phyloP scores from a whole-genome alignment of 495 filamentous ascomycete genomes.

The Gamarada debralockiae region DNA sequence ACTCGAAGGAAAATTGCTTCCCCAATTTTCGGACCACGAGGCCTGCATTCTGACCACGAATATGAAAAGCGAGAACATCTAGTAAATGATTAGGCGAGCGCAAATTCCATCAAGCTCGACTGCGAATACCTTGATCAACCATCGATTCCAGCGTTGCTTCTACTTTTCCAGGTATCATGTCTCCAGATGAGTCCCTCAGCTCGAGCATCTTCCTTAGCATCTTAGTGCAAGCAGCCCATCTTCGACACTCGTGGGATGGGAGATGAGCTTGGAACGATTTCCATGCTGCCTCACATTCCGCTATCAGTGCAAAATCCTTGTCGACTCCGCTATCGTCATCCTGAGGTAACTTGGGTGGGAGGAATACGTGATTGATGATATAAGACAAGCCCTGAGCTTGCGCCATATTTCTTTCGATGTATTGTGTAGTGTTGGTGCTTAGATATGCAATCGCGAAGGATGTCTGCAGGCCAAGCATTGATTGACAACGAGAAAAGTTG shows the following conservation, averaged over 20 bases:
- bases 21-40: constrained; percentile 39
- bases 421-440: no score
- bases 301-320: constrained; percentile 21
- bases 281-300: constrained; percentile 23
- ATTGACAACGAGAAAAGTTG: no score
- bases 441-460: no score
- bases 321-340: constrained; percentile 31
- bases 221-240: constrained; percentile 3
- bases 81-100: not conserved
- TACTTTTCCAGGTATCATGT: constrained; percentile 6
- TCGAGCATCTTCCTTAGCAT: constrained; percentile 24
- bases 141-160: constrained; percentile 4
- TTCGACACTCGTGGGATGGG: not conserved
- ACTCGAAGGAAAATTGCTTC: constrained; percentile 41
- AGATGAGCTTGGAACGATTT: constrained; percentile 22
- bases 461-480: no score
- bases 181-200: constrained; percentile 6
- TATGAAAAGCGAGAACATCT: constrained; percentile 32
- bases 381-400: constrained; percentile 22
- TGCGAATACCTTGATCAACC: not conserved
- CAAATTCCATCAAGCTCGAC: not conserved
- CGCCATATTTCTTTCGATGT: no score
- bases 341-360: constrained; percentile 56
- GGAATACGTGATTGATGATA: constrained; percentile 54
- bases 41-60: constrained; percentile 56